phyloP scores from a whole-genome alignment of 805 yeast genomes.

The Saturnispora hagleri region DNA sequence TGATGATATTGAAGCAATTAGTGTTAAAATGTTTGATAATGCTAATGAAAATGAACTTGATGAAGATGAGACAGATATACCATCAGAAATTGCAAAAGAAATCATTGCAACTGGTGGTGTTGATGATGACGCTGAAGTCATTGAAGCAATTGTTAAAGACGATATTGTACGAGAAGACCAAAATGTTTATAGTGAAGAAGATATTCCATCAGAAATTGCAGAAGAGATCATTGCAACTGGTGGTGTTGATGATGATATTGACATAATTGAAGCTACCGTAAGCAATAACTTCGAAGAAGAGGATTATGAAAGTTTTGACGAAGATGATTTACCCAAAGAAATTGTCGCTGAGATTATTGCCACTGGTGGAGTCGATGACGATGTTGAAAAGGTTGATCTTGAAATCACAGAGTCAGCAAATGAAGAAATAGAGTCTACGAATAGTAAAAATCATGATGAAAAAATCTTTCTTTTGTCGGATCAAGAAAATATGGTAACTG shows the following conservation, averaged over 20 bases:
- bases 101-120: constrained; percentile 3
- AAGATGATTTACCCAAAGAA: constrained; percentile 6
- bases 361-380: constrained; percentile 6
- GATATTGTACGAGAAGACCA: background rate
- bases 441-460: constrained; percentile 1
- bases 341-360: background rate
- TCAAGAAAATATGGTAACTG: background rate
- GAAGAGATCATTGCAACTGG: constrained; percentile 2
- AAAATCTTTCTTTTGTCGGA: background rate
- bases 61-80: background rate
- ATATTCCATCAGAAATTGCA: background rate
- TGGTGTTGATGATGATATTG: constrained; percentile 5
- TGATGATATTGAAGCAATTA: constrained; percentile 8
- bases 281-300: background rate
- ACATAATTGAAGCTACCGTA: background rate
- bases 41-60: background rate
- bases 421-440: constrained; percentile 2
- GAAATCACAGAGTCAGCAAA: constrained; percentile 9
- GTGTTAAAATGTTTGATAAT: constrained; percentile 9
- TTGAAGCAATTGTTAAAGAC: background rate
- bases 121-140: constrained; percentile 2
- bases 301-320: background rate
- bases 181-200: background rate
- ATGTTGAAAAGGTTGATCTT: constrained; percentile 8
- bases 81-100: background rate